Percentiles rank a stretch among this genome's conserved stretches.
phyloP scores from a whole-genome alignment of 805 yeast genomes.

The Scheffersomyces stipitis region DNA sequence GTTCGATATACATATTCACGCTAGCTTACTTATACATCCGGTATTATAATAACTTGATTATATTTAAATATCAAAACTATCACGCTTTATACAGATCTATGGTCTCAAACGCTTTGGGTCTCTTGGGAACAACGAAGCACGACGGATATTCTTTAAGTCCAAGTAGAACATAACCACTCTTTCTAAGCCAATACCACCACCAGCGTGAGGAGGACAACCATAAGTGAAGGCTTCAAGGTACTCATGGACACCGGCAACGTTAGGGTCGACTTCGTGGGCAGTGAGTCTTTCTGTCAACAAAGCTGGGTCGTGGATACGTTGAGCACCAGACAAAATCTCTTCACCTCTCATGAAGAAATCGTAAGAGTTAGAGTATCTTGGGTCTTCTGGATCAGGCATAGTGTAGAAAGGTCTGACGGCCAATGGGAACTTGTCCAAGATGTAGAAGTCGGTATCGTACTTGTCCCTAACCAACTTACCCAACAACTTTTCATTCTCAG shows the following conservation, averaged over 20 bases:
- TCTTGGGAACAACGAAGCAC: conserved; percentile 99
- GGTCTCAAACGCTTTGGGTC: conserved; percentile 95
- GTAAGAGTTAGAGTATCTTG: conserved; percentile 93
- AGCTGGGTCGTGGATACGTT: conserved; percentile 94
- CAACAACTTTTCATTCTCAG: conserved; percentile 91
- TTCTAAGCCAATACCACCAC: conserved; percentile 99
- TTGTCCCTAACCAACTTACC: conserved; percentile 91
- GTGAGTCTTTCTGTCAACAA: conserved; percentile 79
- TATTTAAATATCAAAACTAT: no score
- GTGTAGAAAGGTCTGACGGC: conserved; percentile 98
- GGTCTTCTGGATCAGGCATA: conserved; percentile 94
- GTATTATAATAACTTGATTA: no score
- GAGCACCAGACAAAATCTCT: conserved; percentile 99
- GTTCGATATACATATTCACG: no score
- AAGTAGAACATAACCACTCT: conserved; percentile 98
- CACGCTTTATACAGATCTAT: no score
- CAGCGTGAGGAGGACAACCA: conserved; percentile 99
- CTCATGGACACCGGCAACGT: conserved; percentile 79
- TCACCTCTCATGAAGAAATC: conserved; percentile 99
- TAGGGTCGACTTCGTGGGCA: conserved; percentile 79
- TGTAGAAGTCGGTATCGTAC: conserved; percentile 96
- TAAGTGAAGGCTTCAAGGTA: conserved; percentile 89
- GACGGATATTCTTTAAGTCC: conserved; percentile 94
- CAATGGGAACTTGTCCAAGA: conserved; percentile 96
- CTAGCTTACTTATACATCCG: no score